Base-by-base conservation (phyloP, 352 stramenopile species). In the Globisporangium abappressorium region DNA sequence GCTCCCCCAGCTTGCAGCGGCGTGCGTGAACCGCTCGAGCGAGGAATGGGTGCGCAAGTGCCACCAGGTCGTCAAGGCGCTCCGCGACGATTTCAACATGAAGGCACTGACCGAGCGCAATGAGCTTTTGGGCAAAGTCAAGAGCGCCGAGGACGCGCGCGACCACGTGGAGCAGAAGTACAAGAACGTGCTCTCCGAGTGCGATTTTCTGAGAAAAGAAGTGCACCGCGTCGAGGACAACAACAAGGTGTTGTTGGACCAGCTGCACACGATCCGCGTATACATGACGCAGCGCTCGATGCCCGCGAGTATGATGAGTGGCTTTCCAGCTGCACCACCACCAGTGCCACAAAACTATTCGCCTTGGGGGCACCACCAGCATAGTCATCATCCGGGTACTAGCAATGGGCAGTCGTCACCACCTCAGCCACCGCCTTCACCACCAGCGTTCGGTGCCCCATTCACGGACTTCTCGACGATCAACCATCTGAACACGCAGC, bases 241-340 rank as follows among this genome's bases (percentile, higher is more conserved):
- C 71, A 87, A 83, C 68, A 87, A 87, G 53, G 75, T 85, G 33
- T 54, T 87, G 36, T 70, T 87, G 12, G 79, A 87, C 57, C 79
- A 87, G 41, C 67, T 87, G 4, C 79, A 87, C 58, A 87, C 79
- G 47, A 84, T 87, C 47, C 77, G 77, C 5, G 73, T 84, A 54
- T 87, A 85, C 64, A 57, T 87, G 67, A 87, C 75, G n/a, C 79
- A 87, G 65, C 79, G 79, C 1, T 63, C 62, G 2, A 71, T 85
- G 66, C 59, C 75, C 18, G 9, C 47, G 9, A 51, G 46, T 18
- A 64, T 59, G 43, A 70, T 59, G 43, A 53, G 20, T 6, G n/a
- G 15, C 24, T 65, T 57, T 24, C 26, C 46, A 20, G 15, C 9
- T 53, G 14, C 58, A 64, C 30, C 5, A 36, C 12, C 30, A 11